Evolutionary conservation across 495 filamentous ascomycete genomes (phyloP), one percentile per base, ranked within the genome.

Genomic region (Sordaria brevicollis): DNA sequence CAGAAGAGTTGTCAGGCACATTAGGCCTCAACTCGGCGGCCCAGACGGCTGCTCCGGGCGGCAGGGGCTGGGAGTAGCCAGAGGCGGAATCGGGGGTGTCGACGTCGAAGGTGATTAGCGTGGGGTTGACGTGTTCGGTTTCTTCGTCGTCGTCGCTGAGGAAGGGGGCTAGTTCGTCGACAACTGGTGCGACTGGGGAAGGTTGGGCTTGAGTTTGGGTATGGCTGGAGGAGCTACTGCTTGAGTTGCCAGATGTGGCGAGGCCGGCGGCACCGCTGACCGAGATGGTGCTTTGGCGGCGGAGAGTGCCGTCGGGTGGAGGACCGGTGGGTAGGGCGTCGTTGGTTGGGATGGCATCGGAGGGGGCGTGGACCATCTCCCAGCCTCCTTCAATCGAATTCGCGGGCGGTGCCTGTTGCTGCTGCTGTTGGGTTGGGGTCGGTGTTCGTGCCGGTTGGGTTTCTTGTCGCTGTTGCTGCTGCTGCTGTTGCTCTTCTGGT

Each of bases 91-190:
- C 83, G 43, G 80, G 82, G 8, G 84, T 79, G 66, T 86, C 85
- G 34, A 87, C 84, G 73, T 87, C 85, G 65, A 87, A 86, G 68
- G 82, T 86, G n/a, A 87, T 86, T 1, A 87, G 72, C 0, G 85
- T 86, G 4, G 83, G 78, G 67, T 82, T 83, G 21, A 83, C 74
- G 29, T 82, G 72, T 35, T 86, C 84, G 19, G 74, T 70, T 33
- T 86, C 84, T 67, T 86, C 85, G 43, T 86, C 85, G 65, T 85
- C 83, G 65, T 81, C 49, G 25, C 49, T 62, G 49, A 62, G 49
- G 49, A 62, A 62, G 25, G 49, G 49, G 13, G 76, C 0, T n/a
- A n/a, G n/a, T 74, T 75, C 33, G 13, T 75, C 68, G 43, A 70
- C n/a, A n/a, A n/a, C 74, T 10, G 25, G 15, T 62, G 49, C 49